Evolutionary conservation across 805 yeast species (phyloP), one percentile per base, ranked within the genome.

Genomic region (Starmera quercuum): DNA sequence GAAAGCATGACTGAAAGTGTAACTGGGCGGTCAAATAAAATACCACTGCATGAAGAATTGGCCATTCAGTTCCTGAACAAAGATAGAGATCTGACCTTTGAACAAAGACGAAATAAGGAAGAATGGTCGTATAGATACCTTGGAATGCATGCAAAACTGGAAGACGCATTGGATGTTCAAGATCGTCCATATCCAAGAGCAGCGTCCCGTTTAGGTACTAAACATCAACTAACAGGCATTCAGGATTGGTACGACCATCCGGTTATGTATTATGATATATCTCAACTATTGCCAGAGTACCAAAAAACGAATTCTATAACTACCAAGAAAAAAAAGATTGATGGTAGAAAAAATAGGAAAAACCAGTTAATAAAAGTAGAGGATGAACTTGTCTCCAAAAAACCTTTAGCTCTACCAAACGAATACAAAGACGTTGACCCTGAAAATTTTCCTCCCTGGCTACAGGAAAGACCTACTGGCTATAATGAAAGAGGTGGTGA

Each of bases 401-500:
- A 31, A 6, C 54, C 45, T 4, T 26, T 71, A 14, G 55, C 53
- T n/a, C 37, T 76, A 1, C 83, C 84, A 0, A 51, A 59, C 7
- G 70, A 73, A 38, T 75, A 32, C 45, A 47, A 58, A 38, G 61
- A 64, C 32, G 34, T 48, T 0, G 54, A 60, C 14, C 65, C 68
- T 0, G 60, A 59, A 31, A 75, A 75, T 0, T 73, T 64, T 35
- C 88, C 88, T 0, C 69, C 68, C 0, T 85, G 95, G 95, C 58
- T 84, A 20, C 88, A 81, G 50, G 82, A 79, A 4, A 62, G 79
- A 39, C 95, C 95, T 0, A 64, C 67, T 32, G 95, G 95, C 0
- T 86, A 84, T 53, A 61, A 83, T 6, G 95, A 86, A 47, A 68
- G 97, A 47, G 97, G 97, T 2, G 76, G 73, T 4, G 83, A 78